Base-by-base conservation (phyloP, 441 rosid species). In the Mallotus japonicus region DNA sequence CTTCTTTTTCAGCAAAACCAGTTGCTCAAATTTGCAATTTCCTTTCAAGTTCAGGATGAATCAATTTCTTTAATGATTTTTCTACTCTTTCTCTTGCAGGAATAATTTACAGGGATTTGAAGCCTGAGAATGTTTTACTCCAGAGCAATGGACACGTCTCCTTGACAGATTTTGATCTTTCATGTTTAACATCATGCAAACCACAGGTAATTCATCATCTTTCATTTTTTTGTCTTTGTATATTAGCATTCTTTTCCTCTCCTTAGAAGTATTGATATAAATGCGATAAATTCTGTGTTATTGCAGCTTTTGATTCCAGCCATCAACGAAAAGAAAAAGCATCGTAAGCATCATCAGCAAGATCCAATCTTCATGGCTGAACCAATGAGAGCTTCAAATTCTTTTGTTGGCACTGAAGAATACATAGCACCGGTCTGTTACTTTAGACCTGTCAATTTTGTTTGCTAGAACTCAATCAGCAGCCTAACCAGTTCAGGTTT, bases 341-440 rank as follows among this genome's bases (percentile, higher is more conserved):
- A 77, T 75, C 82, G 76, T 2, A 87, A 81, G 75, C 77, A 74
- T 10, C 87, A 78, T 65, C 87, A 86, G 72, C 73, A 70, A 20
- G 78, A 40, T 70, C 99, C 97, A 62, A 74, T 93, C 70, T 95
- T 95, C 81, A 76, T 91, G 87, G 98, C 96, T 67, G 99, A 95
- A 84, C 98, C 99, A 2, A 86, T 90, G 92, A 87, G 98, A 71
- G 96, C 98, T 67, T 95, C 99, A 24, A 95, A 90, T 80, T 95
- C 99, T 67, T 95, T 95, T 75, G 99, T 95, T 40, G 99, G 99
- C 70, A 95, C 99, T 0, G 98, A 95, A 81, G 99, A 95, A 81
- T 95, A 95, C 58, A 93, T 95, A 62, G 98, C 99, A 75, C 99
- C 99, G 70, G 99, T 92, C 67, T 20, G 91, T 85, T 73, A 22